A percentile compares a stretch with the other conserved stretches of the same genome.
Evolutionary conservation across 163 green algal species (phyloP).

Genomic region (Prototheca wickerhamii): DNA sequence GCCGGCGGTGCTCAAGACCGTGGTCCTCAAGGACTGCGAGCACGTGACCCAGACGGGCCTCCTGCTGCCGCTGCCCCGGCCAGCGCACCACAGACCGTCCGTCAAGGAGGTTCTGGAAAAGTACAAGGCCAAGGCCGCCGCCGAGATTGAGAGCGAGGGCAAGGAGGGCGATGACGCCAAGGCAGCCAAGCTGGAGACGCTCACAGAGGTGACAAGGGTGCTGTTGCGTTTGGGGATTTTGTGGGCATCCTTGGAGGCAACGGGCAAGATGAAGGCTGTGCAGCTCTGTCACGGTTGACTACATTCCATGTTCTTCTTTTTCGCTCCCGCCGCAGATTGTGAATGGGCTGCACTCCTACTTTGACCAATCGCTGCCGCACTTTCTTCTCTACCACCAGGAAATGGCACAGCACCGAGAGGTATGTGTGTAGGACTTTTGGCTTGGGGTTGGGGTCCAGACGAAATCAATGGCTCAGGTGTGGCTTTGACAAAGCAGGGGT

Average conservation of each 20-base stretch:
- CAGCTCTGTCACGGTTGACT: too few relatives aligned
- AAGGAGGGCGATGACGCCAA: constrained; percentile 13
- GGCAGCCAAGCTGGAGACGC: too few relatives aligned
- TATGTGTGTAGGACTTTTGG: not conserved
- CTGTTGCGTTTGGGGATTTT: too few relatives aligned
- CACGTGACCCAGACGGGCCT: constrained; percentile 8
- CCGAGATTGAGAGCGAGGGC: not conserved
- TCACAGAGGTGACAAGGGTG: too few relatives aligned
- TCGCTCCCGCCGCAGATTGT: constrained; percentile 13
- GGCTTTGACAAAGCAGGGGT: not conserved
- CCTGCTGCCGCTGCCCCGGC: constrained; percentile 25
- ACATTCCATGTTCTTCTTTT: too few relatives aligned
- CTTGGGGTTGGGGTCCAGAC: not conserved
- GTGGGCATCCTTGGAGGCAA: too few relatives aligned
- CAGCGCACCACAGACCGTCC: constrained; percentile 9
- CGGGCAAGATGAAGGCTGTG: too few relatives aligned
- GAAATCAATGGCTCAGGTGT: not conserved
- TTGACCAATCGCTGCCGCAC: constrained; percentile 46
- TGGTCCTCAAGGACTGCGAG: constrained; percentile 22
- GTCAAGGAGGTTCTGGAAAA: constrained; percentile 13
- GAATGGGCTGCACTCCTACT: constrained; percentile 45
- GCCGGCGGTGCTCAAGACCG: constrained; percentile 23
- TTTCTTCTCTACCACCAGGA: constrained; percentile 64
- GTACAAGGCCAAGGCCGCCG: not conserved
- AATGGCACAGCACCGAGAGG: constrained; percentile 20